phyloP scores from a whole-genome alignment of 129 eudicot genomes.

The Artemisia annua region DNA sequence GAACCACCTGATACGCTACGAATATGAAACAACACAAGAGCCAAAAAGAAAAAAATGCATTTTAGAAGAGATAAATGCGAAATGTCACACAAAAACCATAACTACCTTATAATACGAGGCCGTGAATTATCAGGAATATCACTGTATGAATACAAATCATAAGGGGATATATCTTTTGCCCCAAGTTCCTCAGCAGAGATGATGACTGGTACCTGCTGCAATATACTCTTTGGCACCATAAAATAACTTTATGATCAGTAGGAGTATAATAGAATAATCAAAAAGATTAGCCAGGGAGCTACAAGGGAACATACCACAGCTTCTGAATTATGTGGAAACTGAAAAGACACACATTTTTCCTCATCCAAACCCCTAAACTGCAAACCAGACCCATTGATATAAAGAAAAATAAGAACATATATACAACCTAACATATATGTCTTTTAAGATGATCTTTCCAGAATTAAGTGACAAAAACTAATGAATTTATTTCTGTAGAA shows the following conservation, averaged over 20 bases:
- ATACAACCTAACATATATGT: too few relatives aligned
- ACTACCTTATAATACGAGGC: slow-evolving; percentile 67
- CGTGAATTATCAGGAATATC: slow-evolving; percentile 56
- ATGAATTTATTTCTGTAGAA: too few relatives aligned
- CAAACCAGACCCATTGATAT: slow-evolving; percentile 29
- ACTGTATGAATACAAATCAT: slow-evolving; percentile 56
- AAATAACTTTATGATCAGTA: slow-evolving; percentile 15
- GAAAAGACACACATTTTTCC: slow-evolving; percentile 61
- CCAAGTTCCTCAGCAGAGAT: slow-evolving; percentile 78
- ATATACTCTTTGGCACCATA: slow-evolving; percentile 38
- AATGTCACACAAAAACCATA: slow-evolving; percentile 3
- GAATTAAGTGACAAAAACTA: too few relatives aligned
- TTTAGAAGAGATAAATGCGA: slow-evolving; percentile 4
- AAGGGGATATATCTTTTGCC: slow-evolving; percentile 64
- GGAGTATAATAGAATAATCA: slow-evolving; percentile 5
- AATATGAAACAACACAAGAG: slow-evolving; percentile 6
- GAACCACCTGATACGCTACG: not conserved
- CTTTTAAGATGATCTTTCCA: too few relatives aligned
- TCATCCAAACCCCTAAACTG: slow-evolving; percentile 60
- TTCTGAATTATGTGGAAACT: slow-evolving; percentile 45
- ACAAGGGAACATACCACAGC: slow-evolving; percentile 50
- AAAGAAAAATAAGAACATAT: not conserved
- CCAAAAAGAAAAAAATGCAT: not conserved
- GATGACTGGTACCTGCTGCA: slow-evolving; percentile 60
- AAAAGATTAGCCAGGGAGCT: not conserved